Percentiles rank a stretch among this genome's conserved stretches.
These are phyloP conservation scores for Globisporangium alternatum DNA, from an alignment of 352 stramenopile species.

Conservation along the genomic window DNA sequence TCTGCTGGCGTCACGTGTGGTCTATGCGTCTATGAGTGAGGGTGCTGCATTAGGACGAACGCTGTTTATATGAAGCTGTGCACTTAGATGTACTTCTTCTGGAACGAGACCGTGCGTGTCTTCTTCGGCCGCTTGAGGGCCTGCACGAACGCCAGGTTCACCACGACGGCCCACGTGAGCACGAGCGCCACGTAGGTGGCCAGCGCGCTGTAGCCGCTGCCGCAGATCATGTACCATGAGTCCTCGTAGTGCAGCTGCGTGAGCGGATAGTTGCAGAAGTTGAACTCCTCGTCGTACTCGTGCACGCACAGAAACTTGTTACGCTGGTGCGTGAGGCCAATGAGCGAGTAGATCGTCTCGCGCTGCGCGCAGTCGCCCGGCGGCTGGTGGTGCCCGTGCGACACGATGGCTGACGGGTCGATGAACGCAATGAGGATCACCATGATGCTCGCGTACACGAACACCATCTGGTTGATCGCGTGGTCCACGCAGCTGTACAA, in stretches of 20 bases:
- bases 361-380: conserved; percentile 64
- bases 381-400: conserved; percentile 68
- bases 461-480: conserved; percentile 79
- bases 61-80: neutral
- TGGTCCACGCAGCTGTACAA: conserved; percentile 74
- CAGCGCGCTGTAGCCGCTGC: conserved; percentile 56
- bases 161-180: conserved; percentile 23
- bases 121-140: conserved; percentile 68
- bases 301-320: conserved; percentile 72
- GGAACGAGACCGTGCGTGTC: conserved; percentile 56
- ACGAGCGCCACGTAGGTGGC: conserved; percentile 52
- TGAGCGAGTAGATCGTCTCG: conserved; percentile 56
- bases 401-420: conserved; percentile 69
- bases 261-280: conserved; percentile 76
- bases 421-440: conserved; percentile 58
- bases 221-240: conserved; percentile 86
- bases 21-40: neutral
- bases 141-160: conserved; percentile 43
- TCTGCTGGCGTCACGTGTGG: neutral
- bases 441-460: conserved; percentile 62
- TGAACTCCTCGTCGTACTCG: conserved; percentile 84
- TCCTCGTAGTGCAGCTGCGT: conserved; percentile 71
- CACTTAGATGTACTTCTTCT: conserved; percentile 35
- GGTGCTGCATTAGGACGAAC: neutral
- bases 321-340: conserved; percentile 53